Evolutionary conservation across 257 asterid species (phyloP).

Genomic region (Plantago ovata): DNA sequence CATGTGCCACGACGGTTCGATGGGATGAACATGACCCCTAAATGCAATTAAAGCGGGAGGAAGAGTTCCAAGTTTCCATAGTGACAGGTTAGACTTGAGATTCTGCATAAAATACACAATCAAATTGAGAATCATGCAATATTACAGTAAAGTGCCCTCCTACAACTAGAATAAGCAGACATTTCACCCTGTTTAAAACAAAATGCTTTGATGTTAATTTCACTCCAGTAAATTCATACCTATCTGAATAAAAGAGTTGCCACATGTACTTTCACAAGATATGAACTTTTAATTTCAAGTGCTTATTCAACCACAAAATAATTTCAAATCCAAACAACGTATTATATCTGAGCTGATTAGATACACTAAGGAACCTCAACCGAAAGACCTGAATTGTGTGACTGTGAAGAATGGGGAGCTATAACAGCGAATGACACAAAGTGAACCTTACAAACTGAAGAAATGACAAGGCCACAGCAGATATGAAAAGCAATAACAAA

Average conservation of each 20-base stretch:
- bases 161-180: no score
- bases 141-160: no score
- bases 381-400: no score
- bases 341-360: background rate
- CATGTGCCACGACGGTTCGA: slow-evolving; percentile 97
- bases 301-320: background rate
- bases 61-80: slow-evolving; percentile 98
- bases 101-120: slow-evolving; percentile 52
- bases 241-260: no score
- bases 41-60: slow-evolving; percentile 99
- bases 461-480: background rate
- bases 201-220: no score
- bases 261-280: background rate
- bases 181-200: no score
- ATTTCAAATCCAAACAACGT: background rate
- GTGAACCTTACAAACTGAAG: background rate
- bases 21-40: slow-evolving; percentile 81
- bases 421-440: background rate
- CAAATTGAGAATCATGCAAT: slow-evolving; percentile 10
- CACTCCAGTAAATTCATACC: no score
- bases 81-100: slow-evolving; percentile 82
- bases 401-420: background rate
- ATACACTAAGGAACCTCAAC: background rate
- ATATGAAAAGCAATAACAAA: background rate
- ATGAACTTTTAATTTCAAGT: background rate